Percentiles rank a stretch among this genome's conserved stretches.
These are phyloP conservation scores for Leersia perrieri DNA, from an alignment of 176 grass and related monocot genomes.

Conservation along the genomic window DNA sequence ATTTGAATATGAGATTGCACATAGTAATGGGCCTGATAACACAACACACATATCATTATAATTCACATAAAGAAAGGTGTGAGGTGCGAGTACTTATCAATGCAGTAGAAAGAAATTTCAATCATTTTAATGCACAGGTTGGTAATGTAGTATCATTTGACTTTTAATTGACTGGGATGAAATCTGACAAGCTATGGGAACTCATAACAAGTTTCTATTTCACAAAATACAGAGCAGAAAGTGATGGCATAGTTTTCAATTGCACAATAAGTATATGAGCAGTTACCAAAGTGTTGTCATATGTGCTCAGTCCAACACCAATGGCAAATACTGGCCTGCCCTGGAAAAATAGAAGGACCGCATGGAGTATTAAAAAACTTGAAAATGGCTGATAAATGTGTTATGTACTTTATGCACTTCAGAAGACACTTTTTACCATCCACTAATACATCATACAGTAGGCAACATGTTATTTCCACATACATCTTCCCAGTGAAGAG, in stretches of 20 bases:
- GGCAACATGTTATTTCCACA: neutral
- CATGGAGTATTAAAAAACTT: slow-evolving; percentile 15
- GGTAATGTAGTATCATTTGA: neutral
- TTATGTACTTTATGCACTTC: neutral
- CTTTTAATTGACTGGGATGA: slow-evolving; percentile 23
- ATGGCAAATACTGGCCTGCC: slow-evolving; percentile 80
- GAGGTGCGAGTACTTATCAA: neutral
- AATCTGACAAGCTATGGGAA: slow-evolving; percentile 21
- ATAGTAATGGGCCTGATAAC: slow-evolving; percentile 83
- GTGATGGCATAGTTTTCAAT: neutral
- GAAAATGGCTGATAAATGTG: neutral
- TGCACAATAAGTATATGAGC: neutral
- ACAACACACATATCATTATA: slow-evolving; percentile 8
- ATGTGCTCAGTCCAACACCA: slow-evolving; percentile 89
- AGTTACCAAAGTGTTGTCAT: slow-evolving; percentile 87
- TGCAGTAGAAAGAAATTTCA: slow-evolving; percentile 11
- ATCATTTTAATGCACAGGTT: neutral
- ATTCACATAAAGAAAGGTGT: neutral
- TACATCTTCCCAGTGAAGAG: neutral
- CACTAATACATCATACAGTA: neutral
- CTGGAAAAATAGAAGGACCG: slow-evolving; percentile 48
- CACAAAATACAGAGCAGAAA: slow-evolving; percentile 5
- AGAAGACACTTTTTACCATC: neutral
- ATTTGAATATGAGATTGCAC: slow-evolving; percentile 98
- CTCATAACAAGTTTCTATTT: slow-evolving; percentile 21